Evolutionary conservation across 2,329 filamentous ascomycete genomes (phyloP).

Genomic region (Orbilia blumenaviensis): DNA sequence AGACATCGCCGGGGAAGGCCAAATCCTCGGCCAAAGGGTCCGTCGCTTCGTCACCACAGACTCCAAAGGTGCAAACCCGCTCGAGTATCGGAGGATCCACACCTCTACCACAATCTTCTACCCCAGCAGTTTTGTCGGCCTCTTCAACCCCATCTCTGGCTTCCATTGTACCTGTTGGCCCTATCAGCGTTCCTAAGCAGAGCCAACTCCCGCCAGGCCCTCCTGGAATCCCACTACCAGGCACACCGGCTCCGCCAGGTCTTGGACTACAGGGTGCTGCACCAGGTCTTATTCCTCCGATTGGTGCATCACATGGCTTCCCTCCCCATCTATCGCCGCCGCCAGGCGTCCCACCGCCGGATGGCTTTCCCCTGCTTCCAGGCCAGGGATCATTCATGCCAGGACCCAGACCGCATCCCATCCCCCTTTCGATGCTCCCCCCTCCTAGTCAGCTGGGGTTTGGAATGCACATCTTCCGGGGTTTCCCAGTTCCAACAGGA

Average conservation of each 20-base stretch:
- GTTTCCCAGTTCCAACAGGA: constrained; percentile 67
- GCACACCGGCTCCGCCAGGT: constrained; percentile 70
- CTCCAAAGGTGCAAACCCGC: constrained; percentile 75
- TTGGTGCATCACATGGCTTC: constrained; percentile 69
- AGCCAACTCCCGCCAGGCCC: constrained; percentile 62
- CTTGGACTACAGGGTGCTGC: constrained; percentile 68
- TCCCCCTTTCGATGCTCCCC: constrained; percentile 65
- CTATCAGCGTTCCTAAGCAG: constrained; percentile 25
- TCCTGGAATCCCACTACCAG: constrained; percentile 60
- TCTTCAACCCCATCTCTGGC: constrained; percentile 50
- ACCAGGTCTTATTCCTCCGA: constrained; percentile 63
- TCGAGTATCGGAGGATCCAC: constrained; percentile 60
- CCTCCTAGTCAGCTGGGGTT: constrained; percentile 66
- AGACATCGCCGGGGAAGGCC: constrained; percentile 77
- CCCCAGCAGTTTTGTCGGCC: not conserved
- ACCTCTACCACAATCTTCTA: not conserved
- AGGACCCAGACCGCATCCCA: constrained; percentile 67
- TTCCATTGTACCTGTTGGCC: constrained; percentile 67
- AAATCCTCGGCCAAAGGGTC: constrained; percentile 69
- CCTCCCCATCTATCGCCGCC: constrained; percentile 72
- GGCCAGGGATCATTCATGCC: constrained; percentile 62
- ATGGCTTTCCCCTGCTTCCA: constrained; percentile 59
- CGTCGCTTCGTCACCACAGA: constrained; percentile 60
- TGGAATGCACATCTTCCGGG: constrained; percentile 66
- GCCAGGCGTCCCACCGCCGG: constrained; percentile 68